Percentiles rank a stretch among this genome's conserved stretches.
phyloP scores from a whole-genome alignment of 2,329 filamentous ascomycete species.

The Cytospora piceae region DNA sequence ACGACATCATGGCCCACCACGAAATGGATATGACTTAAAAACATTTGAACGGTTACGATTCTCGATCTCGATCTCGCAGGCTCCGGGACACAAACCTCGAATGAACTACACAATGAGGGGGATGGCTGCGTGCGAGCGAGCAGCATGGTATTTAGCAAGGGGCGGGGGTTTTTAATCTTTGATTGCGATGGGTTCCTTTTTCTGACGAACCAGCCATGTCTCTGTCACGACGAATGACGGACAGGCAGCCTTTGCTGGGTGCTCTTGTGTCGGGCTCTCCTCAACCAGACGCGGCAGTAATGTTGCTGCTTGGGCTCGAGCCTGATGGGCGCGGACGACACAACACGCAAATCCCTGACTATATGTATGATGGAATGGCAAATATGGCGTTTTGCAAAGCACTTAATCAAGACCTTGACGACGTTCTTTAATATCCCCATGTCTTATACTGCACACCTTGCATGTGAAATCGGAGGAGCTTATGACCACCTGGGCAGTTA shows the following conservation, averaged over 20 bases:
- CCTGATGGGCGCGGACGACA: slow-evolving; percentile 34
- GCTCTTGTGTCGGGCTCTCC: slow-evolving; percentile 41
- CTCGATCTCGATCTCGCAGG: slow-evolving; percentile 15
- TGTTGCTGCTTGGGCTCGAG: slow-evolving; percentile 34
- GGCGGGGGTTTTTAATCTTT: slow-evolving; percentile 20
- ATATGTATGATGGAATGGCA: slow-evolving; percentile 52
- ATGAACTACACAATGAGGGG: slow-evolving; percentile 4
- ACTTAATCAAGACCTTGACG: slow-evolving; percentile 46
- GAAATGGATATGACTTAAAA: slow-evolving; percentile 20
- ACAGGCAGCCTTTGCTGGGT: slow-evolving; percentile 37
- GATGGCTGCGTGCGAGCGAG: slow-evolving; percentile 14
- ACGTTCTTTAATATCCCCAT: background rate
- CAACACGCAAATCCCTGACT: slow-evolving; percentile 33
- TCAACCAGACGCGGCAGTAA: slow-evolving; percentile 33
- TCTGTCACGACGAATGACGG: slow-evolving; percentile 36
- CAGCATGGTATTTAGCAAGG: slow-evolving; percentile 21
- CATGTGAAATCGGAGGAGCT: slow-evolving; percentile 13
- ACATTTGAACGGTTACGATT: slow-evolving; percentile 18
- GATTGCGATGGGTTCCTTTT: slow-evolving; percentile 28
- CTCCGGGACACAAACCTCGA: slow-evolving; percentile 14
- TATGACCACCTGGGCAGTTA: background rate
- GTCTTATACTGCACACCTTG: slow-evolving; percentile 8
- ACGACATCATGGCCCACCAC: slow-evolving; percentile 16
- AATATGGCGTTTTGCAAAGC: slow-evolving; percentile 46
- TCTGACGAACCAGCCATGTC: slow-evolving; percentile 25